Percentiles rank a stretch among this genome's conserved stretches.
Conservation (phyloP, 2,329 filamentous ascomycete species). For the Parascedosporium putredinis region DNA sequence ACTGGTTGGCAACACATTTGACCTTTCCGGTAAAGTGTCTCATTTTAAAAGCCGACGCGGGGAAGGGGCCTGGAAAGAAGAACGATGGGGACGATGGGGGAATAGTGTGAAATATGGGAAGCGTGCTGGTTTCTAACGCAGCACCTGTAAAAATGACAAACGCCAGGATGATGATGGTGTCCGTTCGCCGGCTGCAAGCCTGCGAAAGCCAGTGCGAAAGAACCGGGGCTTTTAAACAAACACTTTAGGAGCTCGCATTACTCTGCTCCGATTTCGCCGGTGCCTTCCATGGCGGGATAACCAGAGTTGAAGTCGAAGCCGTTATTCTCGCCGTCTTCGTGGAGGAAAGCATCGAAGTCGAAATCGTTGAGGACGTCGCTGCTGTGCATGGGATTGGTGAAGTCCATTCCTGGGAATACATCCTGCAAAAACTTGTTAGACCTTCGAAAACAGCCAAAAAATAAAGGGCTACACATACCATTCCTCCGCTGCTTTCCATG, state of each 20-base stretch:
- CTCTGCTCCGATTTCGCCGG: constrained; percentile 47
- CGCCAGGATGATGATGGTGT: constrained; percentile 2
- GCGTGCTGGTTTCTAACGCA: not conserved
- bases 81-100: constrained; percentile 10
- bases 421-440: constrained; percentile 17
- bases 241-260: constrained; percentile 20
- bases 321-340: constrained; percentile 38
- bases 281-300: constrained; percentile 41
- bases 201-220: constrained; percentile 2
- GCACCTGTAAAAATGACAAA: not conserved
- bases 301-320: constrained; percentile 45
- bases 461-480: constrained; percentile 27
- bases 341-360: constrained; percentile 58
- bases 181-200: not conserved
- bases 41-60: too few relatives aligned
- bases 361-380: constrained; percentile 55
- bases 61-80: too few relatives aligned
- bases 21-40: too few relatives aligned
- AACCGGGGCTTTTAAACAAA: not conserved
- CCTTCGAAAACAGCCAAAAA: not conserved
- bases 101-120: constrained; percentile 5
- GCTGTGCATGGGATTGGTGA: constrained; percentile 42
- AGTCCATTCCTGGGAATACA: constrained; percentile 40
- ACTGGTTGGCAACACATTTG: too few relatives aligned
- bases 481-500: constrained; percentile 32